Evolutionary conservation across 169 alveolate species (phyloP).

Genomic region (Babesia bigemina): DNA sequence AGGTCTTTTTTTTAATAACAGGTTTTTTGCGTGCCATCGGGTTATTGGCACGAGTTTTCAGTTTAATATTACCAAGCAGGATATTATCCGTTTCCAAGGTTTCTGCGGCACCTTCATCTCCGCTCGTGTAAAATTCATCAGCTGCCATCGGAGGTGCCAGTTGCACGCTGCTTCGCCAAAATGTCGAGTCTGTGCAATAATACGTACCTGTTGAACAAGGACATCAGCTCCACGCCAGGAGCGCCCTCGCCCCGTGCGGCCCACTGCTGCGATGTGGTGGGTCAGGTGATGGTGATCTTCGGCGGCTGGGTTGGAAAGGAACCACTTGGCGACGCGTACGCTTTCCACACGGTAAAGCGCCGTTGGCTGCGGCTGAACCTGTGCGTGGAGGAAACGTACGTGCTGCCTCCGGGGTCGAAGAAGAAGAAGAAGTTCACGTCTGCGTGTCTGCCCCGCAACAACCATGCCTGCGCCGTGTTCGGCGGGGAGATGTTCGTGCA

Average conservation of each 20-base stretch:
- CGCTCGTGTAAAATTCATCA: too few species aligned
- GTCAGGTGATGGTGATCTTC: constrained; percentile 65
- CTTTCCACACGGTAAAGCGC: constrained; percentile 64
- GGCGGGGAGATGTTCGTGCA: constrained; percentile 69
- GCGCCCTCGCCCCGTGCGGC: constrained; percentile 81
- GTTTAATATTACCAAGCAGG: too few species aligned
- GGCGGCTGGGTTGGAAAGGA: constrained; percentile 80
- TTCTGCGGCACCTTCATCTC: too few species aligned
- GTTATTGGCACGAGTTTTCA: too few species aligned
- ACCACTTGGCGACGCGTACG: constrained; percentile 77
- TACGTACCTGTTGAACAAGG: constrained; percentile 54
- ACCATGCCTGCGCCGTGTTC: constrained; percentile 72
- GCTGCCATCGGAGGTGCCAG: too few species aligned
- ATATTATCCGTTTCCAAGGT: too few species aligned
- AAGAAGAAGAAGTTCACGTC: constrained; percentile 21
- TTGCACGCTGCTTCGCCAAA: too few species aligned
- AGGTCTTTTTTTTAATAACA: too few species aligned
- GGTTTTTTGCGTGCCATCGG: too few species aligned
- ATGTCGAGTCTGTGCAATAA: constrained; percentile 16
- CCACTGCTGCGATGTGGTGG: constrained; percentile 75
- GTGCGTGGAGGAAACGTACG: constrained; percentile 57
- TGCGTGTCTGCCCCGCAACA: constrained; percentile 63
- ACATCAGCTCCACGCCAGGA: constrained; percentile 67
- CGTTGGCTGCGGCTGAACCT: constrained; percentile 72
- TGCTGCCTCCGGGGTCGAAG: constrained; percentile 16